Evolutionary conservation across 2,329 filamentous ascomycete genomes (phyloP).

Genomic region (Penicillium sp.): DNA sequence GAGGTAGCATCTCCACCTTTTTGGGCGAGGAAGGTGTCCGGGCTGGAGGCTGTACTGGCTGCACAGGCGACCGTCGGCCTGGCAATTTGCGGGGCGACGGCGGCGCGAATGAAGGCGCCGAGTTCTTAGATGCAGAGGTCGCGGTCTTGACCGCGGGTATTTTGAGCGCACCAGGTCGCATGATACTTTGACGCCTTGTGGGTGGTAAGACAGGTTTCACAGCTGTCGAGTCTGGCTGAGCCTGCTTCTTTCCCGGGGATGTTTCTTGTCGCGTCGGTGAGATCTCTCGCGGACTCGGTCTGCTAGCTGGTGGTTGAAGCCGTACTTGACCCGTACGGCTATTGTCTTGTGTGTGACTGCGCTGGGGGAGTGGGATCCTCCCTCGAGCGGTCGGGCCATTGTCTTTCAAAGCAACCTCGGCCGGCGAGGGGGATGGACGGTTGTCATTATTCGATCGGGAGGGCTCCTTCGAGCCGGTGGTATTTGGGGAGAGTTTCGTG

Average conservation of each 20-base stretch:
- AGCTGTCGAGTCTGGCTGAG: constrained; percentile 3
- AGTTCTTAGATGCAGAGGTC: constrained; percentile 20
- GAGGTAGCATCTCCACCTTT: constrained; percentile 38
- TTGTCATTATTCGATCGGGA: constrained; percentile 13
- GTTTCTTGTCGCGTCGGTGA: constrained; percentile 16
- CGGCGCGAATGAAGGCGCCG: constrained; percentile 19
- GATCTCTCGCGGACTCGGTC: constrained; percentile 16
- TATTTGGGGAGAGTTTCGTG: constrained; percentile 12
- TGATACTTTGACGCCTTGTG: constrained; percentile 33
- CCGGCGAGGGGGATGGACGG: constrained; percentile 13
- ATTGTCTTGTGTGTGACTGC: constrained; percentile 26
- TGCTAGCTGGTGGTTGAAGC: constrained; percentile 21
- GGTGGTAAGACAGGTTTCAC: constrained; percentile 2
- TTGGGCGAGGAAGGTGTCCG: constrained; percentile 25
- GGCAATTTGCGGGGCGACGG: constrained; percentile 29
- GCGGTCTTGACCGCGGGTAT: constrained; percentile 17
- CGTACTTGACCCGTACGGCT: constrained; percentile 17
- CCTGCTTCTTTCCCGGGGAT: constrained; percentile 8
- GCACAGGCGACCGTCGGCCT: constrained; percentile 11
- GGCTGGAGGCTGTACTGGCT: constrained; percentile 4
- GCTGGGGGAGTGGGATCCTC: constrained; percentile 37
- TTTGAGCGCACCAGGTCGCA: constrained; percentile 29
- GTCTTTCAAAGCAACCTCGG: constrained; percentile 13
- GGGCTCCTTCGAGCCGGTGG: constrained; percentile 16
- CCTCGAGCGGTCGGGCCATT: constrained; percentile 24